phyloP scores from a whole-genome alignment of 2,329 filamentous ascomycete genomes.

The Byssothecium circinans region DNA sequence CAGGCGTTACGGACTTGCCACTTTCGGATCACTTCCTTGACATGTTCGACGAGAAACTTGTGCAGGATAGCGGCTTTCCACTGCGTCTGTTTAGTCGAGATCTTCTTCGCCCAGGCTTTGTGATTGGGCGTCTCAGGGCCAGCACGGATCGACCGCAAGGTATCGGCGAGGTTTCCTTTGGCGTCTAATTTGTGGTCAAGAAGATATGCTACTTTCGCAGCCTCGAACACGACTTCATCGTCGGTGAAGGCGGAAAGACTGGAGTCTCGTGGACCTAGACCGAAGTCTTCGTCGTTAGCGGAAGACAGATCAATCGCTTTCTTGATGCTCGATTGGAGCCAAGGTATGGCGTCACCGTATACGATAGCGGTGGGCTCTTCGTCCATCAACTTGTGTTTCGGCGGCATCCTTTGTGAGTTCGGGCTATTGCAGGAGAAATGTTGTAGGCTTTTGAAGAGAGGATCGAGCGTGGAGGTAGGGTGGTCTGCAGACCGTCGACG shows the following conservation, averaged over 20 bases:
- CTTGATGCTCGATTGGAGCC: not conserved
- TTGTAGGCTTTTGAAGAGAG: not conserved
- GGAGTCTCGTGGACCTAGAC: not conserved
- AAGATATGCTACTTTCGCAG: conserved; percentile 6
- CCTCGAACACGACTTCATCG: not conserved
- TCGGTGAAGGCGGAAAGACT: not conserved
- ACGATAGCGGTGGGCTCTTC: not conserved
- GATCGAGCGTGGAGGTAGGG: not conserved
- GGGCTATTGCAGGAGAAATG: not conserved
- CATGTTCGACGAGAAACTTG: conserved; percentile 4
- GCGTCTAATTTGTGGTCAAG: conserved; percentile 5
- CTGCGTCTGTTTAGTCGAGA: not conserved
- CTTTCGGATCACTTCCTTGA: conserved; percentile 5
- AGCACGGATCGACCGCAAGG: not conserved
- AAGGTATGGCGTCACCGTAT: conserved; percentile 4
- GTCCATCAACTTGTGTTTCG: not conserved
- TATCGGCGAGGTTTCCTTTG: not conserved
- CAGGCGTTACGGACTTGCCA: conserved; percentile 7
- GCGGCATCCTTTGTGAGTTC: not conserved
- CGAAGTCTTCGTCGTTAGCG: not conserved
- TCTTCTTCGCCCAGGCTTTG: not conserved
- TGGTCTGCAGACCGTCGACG: not conserved
- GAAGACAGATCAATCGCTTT: not conserved
- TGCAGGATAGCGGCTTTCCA: conserved; percentile 7
- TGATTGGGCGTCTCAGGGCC: not conserved